Percentiles rank a stretch among this genome's conserved stretches.
phyloP scores from a whole-genome alignment of 2,329 filamentous ascomycete genomes.

The Diaporthe batatas region DNA sequence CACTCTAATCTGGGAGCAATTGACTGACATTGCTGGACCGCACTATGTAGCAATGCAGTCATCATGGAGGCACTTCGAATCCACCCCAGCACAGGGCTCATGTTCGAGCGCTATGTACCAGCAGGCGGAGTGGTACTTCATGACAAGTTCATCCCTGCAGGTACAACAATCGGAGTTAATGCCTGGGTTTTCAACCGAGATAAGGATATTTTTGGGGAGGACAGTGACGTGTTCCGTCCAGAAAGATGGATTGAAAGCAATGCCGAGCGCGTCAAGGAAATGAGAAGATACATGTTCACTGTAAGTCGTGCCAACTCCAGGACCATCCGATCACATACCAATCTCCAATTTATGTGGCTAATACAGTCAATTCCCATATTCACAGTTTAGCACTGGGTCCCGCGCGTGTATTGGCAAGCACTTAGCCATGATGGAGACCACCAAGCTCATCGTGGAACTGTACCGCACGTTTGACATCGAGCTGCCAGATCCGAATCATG shows the following conservation, averaged over 20 bases:
- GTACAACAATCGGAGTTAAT: background rate
- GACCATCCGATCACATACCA: no score
- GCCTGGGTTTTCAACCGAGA: slow-evolving; percentile 4
- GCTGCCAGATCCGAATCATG: background rate
- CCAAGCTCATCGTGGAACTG: background rate
- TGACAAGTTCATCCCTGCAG: background rate
- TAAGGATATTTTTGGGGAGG: background rate
- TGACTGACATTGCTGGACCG: no score
- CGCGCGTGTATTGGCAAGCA: background rate
- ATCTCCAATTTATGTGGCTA: no score
- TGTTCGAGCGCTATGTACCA: background rate
- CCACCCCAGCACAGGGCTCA: background rate
- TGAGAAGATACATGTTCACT: background rate
- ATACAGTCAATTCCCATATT: no score
- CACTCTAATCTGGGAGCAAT: no score
- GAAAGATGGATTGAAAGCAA: slow-evolving; percentile 1
- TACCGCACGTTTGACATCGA: background rate
- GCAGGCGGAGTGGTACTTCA: background rate
- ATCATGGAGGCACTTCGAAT: background rate
- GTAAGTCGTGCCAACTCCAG: background rate
- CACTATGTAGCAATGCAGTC: background rate
- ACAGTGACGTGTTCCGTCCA: background rate
- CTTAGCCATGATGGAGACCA: slow-evolving; percentile 3
- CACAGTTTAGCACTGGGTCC: background rate
- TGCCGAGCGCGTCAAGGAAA: background rate